Evolutionary conservation across 345 rosid genomes (phyloP), one percentile per base, ranked within the genome.

Genomic region (Salix arbutifolia): DNA sequence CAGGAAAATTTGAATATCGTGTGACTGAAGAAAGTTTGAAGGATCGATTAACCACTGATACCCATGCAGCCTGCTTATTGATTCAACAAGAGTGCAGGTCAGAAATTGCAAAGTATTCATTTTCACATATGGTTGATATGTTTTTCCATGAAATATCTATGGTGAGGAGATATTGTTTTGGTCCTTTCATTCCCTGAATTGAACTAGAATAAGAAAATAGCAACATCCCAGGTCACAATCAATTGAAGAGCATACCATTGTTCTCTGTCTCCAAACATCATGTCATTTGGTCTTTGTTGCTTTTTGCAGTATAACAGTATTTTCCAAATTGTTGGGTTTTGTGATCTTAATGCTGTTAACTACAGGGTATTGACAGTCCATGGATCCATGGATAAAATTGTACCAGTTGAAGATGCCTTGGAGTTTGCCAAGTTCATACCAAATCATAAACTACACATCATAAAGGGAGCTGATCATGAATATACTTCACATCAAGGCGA

Each of bases 381-480:
- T 77, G 99, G 97, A 72, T 72, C 93, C 71, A 72, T 50, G 74
- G 98, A 93, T 75, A 83, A 82, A 71, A 74, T 90, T 18, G 98
- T 95, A 38, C 86, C 87, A 52, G 87, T 42, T 13, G 79, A 85
- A 79, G 99, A 91, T 72, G 96, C 97, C 46, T 71, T 70, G 18
- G 89, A 91, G 77, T 95, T 95, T 65, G 91, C 86, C 44, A 90
- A 79, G 81, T 40, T 84, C 75, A 89, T 91, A 76, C 83, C 56
- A 33, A 91, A 91, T 78, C 97, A 93, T 77, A 82, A 80, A 81
- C 72, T 95, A 68, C 82, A 81, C 74, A 78, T 91, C 44, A 76
- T 93, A 56, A 87, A 90, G 78, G 98, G 88, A 83, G 98, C 97
- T 67, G 94, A 95, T 87, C 99, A 93, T 75, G 97, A 91, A 60